phyloP scores from a whole-genome alignment of 768 basidiomycete species.

The Tricholoma terreum region DNA sequence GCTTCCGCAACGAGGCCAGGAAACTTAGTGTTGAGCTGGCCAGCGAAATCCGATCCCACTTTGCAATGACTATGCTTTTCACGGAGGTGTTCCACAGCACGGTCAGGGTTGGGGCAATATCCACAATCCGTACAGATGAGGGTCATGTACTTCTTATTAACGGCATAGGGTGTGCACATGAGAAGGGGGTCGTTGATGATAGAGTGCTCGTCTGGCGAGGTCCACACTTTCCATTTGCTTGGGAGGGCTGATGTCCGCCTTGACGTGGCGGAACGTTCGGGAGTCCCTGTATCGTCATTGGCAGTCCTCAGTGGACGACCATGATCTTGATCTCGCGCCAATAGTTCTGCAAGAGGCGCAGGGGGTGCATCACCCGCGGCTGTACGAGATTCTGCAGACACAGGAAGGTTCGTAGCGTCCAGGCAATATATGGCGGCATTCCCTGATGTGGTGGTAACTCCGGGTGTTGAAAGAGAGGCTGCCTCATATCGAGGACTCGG shows the following conservation, averaged over 20 bases:
- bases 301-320: not conserved
- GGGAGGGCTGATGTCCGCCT: not conserved
- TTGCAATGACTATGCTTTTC: too few relatives aligned
- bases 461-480: not conserved
- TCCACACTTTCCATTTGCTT: not conserved
- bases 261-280: not conserved
- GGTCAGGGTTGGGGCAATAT: too few relatives aligned
- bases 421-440: not conserved
- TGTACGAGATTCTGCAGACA: not conserved
- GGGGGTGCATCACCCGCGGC: not conserved
- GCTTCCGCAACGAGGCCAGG: too few relatives aligned
- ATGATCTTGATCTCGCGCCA: not conserved
- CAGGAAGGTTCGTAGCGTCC: not conserved
- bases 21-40: too few relatives aligned
- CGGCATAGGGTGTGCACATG: too few relatives aligned
- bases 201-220: not conserved
- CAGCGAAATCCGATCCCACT: too few relatives aligned
- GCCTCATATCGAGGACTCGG: not conserved
- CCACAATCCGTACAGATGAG: too few relatives aligned
- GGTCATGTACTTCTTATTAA: too few relatives aligned
- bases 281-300: not conserved
- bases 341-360: not conserved
- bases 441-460: not conserved
- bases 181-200: too few relatives aligned
- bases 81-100: too few relatives aligned